Evolutionary conservation across 1,139 yeast genomes (phyloP), one percentile per base, ranked within the genome.

Genomic region (Diutina siamensis): DNA sequence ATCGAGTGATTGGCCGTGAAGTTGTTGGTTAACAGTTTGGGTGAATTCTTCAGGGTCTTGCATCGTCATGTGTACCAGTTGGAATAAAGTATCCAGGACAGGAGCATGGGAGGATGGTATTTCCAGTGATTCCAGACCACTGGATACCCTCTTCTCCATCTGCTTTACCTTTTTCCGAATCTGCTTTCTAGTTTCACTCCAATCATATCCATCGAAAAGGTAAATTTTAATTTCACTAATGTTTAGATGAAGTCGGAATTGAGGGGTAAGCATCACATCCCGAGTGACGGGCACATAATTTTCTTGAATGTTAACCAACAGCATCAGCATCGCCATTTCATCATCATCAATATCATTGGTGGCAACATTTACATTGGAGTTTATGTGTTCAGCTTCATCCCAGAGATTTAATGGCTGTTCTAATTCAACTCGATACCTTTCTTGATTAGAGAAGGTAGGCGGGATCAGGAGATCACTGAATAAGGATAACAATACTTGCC

Each of bases 161-260:
- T 74, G 63, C 47, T 71, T 72, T 0, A 89, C 81, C 0, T 86
- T 85, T 5, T 71, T 74, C 20, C 72, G 67, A 25, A 92, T 81
- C 0, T 78, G 71, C 38, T 69, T 71, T 50, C 95, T 70, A 0
- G 97, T 87, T 44, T 77, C 78, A 48, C 75, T 75, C 95, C 97
- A 88, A 58, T 92, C 98, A 57, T 81, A 92, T 0, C 99, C 99
- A 64, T 92, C 98, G 58, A 76, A 80, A 36, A 92, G 62, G 48
- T 74, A 78, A 49, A 92, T 63, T 3, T 61, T 61, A 0, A 71
- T 60, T 44, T 67, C 69, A 4, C 68, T 57, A 9, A 73, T 55
- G 47, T 65, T 67, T 4, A 69, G 50, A 45, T 62, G 63, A 22
- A 68, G 36, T 40, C 57, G 59, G 2, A 65, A 50, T 1, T 72